These are phyloP conservation scores for Mycena polygramma DNA, from an alignment of 768 basidiomycete species.

Conservation along the genomic window DNA sequence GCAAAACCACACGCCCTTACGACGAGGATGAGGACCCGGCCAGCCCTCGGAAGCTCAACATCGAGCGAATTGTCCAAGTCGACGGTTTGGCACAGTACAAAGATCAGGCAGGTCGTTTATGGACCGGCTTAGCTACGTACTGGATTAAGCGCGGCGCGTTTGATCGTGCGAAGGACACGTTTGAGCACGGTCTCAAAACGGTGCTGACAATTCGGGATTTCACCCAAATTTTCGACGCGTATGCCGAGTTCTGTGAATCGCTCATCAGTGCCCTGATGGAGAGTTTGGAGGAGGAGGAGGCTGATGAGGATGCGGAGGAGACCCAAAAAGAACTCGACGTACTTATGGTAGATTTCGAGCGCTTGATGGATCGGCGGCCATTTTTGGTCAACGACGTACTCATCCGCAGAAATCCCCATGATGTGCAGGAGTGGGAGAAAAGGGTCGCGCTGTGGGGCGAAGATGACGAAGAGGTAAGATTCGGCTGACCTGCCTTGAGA, in stretches of 20 bases:
- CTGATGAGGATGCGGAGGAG: constrained; percentile 87
- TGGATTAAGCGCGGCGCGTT: constrained; percentile 99
- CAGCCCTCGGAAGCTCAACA: constrained; percentile 79
- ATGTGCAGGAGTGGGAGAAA: constrained; percentile 99
- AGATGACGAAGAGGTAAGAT: constrained; percentile 88
- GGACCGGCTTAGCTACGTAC: constrained; percentile 97
- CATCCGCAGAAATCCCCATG: constrained; percentile 92
- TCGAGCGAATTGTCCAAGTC: constrained; percentile 85
- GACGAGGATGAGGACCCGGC: constrained; percentile 89
- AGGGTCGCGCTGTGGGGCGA: constrained; percentile 93
- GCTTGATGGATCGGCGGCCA: constrained; percentile 92
- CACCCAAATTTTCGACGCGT: constrained; percentile 97
- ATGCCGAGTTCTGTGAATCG: constrained; percentile 93
- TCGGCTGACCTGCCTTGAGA: constrained; percentile 7
- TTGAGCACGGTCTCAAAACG: constrained; percentile 85
- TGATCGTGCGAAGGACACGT: constrained; percentile 87
- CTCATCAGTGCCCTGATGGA: constrained; percentile 93
- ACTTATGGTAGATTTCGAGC: constrained; percentile 94
- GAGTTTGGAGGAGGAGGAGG: constrained; percentile 82
- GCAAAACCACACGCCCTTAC: constrained; percentile 65
- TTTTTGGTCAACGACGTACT: constrained; percentile 98
- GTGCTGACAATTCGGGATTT: constrained; percentile 97
- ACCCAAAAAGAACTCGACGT: constrained; percentile 87
- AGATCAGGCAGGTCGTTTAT: constrained; percentile 96
- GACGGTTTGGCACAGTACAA: constrained; percentile 93